Evolutionary conservation across 2,329 filamentous ascomycete species (phyloP).

Genomic region (Phyllosticta paracitricarpa): DNA sequence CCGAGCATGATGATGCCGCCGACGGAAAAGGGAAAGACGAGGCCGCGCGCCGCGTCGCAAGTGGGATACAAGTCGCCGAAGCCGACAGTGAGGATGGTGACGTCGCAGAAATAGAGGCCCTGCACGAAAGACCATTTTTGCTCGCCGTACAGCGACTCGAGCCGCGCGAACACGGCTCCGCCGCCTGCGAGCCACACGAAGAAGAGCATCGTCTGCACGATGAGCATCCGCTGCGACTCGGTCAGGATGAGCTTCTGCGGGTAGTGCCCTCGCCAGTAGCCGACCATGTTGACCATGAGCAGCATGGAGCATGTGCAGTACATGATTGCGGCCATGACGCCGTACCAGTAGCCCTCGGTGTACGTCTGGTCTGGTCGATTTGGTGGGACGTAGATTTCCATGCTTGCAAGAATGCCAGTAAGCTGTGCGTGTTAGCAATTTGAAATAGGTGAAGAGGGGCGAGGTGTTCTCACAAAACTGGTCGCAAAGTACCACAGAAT

Average conservation of each 20-base stretch:
- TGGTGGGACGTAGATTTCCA: slow-evolving; percentile 50
- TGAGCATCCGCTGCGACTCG: slow-evolving; percentile 72
- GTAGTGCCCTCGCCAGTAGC: slow-evolving; percentile 66
- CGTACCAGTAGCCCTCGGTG: slow-evolving; percentile 83
- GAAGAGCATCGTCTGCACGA: slow-evolving; percentile 81
- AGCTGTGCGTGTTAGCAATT: slow-evolving; percentile 33
- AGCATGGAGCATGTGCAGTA: slow-evolving; percentile 72
- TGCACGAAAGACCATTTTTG: slow-evolving; percentile 64
- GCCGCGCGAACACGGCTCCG: slow-evolving; percentile 60
- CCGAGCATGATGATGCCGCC: slow-evolving; percentile 76
- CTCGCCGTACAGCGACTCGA: slow-evolving; percentile 43
- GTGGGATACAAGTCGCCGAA: slow-evolving; percentile 46
- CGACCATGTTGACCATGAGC: slow-evolving; percentile 69
- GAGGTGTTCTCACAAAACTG: slow-evolving; percentile 38
- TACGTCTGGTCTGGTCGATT: slow-evolving; percentile 42
- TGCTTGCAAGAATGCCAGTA: slow-evolving; percentile 55
- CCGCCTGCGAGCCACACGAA: slow-evolving; percentile 73
- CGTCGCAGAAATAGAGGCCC: slow-evolving; percentile 41
- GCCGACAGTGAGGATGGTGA: slow-evolving; percentile 32
- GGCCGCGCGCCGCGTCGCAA: slow-evolving; percentile 50
- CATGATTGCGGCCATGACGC: slow-evolving; percentile 64
- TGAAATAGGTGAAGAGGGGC: neutral
- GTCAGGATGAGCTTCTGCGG: slow-evolving; percentile 68
- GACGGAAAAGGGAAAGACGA: slow-evolving; percentile 76
- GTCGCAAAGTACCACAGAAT: slow-evolving; percentile 62